Base-by-base conservation (phyloP, 192 early-diverging fungal genomes). In the Backusella tuberculispora region DNA sequence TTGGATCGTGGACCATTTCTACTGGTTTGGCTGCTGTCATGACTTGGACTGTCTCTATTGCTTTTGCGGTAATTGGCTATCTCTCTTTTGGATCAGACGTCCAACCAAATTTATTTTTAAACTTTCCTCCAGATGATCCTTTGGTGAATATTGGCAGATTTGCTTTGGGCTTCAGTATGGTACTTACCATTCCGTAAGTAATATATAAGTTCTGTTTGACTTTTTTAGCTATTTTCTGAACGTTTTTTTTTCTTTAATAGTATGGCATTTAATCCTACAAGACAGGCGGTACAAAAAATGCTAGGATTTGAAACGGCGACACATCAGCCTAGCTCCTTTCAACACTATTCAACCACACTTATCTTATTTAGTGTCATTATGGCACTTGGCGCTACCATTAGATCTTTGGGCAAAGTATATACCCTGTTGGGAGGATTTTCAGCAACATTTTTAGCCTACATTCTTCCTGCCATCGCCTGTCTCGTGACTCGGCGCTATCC, bases 31-130 rank as follows among this genome's bases (percentile, higher is more conserved):
- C 91, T 1, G 83, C 86, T 1, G 66, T 69, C 13, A 63, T 83
- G 14, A 85, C 87, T 15, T 81, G 87, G 75, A 5, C 79, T 15
- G 83, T 89, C 21, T 91, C 88, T 46, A 76, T 91, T 64, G 81
- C 85, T 0, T 92, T 92, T 83, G 87, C 89, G 4, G 68, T 88
- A 40, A 72, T 89, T 75, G 88, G 91, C 41, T 92, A 91, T 71
- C 69, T 82, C 50, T 80, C 84, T 2, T 92, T 92, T 83, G 91
- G 91, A 0, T 60, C 77, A 21, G 82, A 82, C 46, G 88, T 89
- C 14, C 75, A 88, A 73, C 87, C 91, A 45, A 92, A 92, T 69
- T 72, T 92, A 71, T 90, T 92, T 63, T 84, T 88, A 53, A 91
- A 91, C 72, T 92, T 92, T 78, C 80, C 82, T 6, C 37, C 63